Base-by-base conservation (phyloP, 108 stramenopile species). In the Fistulifera solaris region DNA sequence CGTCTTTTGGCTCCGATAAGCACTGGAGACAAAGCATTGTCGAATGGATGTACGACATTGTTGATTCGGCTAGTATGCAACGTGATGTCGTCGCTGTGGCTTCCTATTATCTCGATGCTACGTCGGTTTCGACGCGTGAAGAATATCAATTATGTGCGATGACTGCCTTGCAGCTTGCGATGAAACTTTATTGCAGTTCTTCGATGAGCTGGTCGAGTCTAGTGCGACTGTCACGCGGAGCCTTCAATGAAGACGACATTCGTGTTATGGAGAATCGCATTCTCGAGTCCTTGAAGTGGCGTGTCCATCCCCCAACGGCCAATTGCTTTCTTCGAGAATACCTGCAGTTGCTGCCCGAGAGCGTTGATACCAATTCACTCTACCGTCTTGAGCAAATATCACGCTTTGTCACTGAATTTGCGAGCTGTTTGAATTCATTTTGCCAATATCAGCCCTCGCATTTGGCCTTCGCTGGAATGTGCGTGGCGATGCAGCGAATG, bases 11-110 rank as follows among this genome's bases (percentile, higher is more conserved):
- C 31, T 6, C 31, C 6, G 8, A 35, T 8, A 8, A 35, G 8
- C 31, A 35, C 31, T 86, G 85, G 85, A 38, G 85, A 47, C 68
- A 69, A 27, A 53, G 80, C 25, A 73, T 87, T 16, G 63, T 69
- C 13, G 80, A 78, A 41, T 87, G 86, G 82, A 87, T 87, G 86
- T 87, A 81, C 55, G 59, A 68, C 19, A 60, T 87, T 27, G 73
- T 87, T 2, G 86, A 87, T 55, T 65, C 73, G 21, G 70, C 80
- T 44, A 62, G 62, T 15, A 63, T 83, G 14, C 65, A 74, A 26
- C 72, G 86, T 27, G 82, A 87, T 45, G 67, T 78, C 16, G 82
- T 87, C 1, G 63, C 72, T 7, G 63, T 81, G 14, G 75, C 82
- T 0, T 53, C 73, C 21, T 72, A 72, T 19, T 87, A 78, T 48